Base-by-base conservation (phyloP, 805 yeast genomes). In the Kluyveromyces lactis region DNA sequence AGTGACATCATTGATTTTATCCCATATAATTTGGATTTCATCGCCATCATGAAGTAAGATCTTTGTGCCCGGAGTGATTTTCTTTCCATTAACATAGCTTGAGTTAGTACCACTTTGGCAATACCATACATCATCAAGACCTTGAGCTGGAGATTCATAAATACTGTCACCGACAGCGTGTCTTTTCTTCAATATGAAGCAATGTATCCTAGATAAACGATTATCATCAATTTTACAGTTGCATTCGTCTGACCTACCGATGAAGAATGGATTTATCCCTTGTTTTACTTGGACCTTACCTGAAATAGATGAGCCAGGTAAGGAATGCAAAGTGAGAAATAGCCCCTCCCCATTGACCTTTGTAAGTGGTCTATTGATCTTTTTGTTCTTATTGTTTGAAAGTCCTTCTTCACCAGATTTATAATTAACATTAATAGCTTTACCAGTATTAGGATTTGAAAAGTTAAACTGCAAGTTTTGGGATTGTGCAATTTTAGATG, bases 131-230 rank as follows among this genome's bases (percentile, higher is more conserved):
- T 79, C 87, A 41, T 79, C 84, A 6, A 79, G 61, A 42, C 81
- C 80, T 60, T 75, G 81, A 0, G 86, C 87, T 0, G 89, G 86
- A 8, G 82, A 75, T 48, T 79, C 86, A 52, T 66, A 75, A 3
- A 79, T 69, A 24, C 77, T 67, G 23, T 67, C 64, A 11, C 72
- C 71, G 3, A 76, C 72, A 0, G 78, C 78, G 52, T 81, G 86
- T 42, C 86, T 67, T 43, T 77, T 72, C 51, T 76, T 76, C 40
- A 69, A 51, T 11, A 90, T 66, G 23, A 78, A 63, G 58, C 96
- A 87, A 60, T 92, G 97, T 1, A 80, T 68, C 47, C 86, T 84
- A 2, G 97, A 89, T 50, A 90, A 72, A 33, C 96, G 63, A 49
- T 72, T 81, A 48, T 89, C 96, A 24, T 72, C 65, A 13, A 85